Conservation (phyloP, 208 protist genomes). For the Jaenimonas drosophilae region DNA sequence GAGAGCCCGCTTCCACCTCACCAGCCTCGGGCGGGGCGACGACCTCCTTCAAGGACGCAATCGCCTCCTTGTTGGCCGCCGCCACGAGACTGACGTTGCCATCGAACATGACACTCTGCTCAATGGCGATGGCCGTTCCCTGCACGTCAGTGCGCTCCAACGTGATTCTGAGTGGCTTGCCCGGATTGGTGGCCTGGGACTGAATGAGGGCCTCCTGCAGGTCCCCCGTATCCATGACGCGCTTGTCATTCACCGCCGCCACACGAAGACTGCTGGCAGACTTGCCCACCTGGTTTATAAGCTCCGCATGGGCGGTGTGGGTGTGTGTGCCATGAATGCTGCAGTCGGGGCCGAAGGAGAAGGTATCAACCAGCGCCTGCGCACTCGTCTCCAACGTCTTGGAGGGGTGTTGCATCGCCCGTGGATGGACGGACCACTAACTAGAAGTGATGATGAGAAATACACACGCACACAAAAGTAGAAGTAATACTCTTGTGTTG, state of each 20-base stretch:
- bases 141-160: constrained; percentile 30
- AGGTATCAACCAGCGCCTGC: constrained; percentile 30
- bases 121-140: constrained; percentile 23
- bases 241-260: constrained; percentile 27
- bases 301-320: constrained; percentile 7
- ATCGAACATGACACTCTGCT: constrained; percentile 46
- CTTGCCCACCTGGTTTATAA: constrained; percentile 15
- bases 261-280: constrained; percentile 19
- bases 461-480: not conserved
- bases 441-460: too few relatives aligned
- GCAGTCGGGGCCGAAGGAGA: constrained; percentile 52
- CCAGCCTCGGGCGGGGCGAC: constrained; percentile 15
- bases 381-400: constrained; percentile 40
- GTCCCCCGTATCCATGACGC: constrained; percentile 38
- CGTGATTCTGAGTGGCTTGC: constrained; percentile 11
- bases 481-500: not conserved
- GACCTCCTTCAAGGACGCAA: constrained; percentile 22
- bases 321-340: constrained; percentile 32
- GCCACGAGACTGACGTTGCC: constrained; percentile 25
- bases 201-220: constrained; percentile 33
- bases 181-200: constrained; percentile 2
- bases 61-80: constrained; percentile 10
- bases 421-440: too few relatives aligned
- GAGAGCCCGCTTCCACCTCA: constrained; percentile 5
- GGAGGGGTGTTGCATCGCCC: too few relatives aligned